Conservation (phyloP, 176 grass and related monocot species). For the Avena insularis region DNA sequence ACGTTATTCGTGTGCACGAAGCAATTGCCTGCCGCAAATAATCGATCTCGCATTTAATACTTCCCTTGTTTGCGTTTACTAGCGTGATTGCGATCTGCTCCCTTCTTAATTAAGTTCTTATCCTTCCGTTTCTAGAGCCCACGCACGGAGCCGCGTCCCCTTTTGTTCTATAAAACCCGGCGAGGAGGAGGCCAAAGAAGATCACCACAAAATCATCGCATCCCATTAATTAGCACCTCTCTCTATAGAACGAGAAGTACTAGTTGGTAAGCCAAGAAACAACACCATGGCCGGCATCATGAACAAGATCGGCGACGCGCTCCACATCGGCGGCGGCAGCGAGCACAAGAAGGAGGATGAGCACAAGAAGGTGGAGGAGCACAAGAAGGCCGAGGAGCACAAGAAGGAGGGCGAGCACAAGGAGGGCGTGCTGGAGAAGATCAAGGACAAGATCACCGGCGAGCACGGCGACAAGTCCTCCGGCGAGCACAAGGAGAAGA, state of each 20-base stretch:
- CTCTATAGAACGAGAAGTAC: background rate
- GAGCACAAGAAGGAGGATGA: constrained; percentile 70
- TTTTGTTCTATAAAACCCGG: constrained; percentile 52
- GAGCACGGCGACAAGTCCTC: constrained; percentile 53
- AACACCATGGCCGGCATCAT: constrained; percentile 82
- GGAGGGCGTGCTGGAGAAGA: constrained; percentile 72
- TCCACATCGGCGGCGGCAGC: constrained; percentile 74
- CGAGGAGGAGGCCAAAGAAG: background rate
- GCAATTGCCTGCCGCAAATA: background rate
- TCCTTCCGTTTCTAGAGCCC: constrained; percentile 46
- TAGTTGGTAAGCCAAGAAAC: background rate
- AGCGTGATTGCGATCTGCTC: constrained; percentile 19
- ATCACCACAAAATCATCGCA: constrained; percentile 43
- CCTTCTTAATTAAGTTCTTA: constrained; percentile 47
- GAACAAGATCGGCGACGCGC: constrained; percentile 85
- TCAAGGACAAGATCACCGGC: constrained; percentile 91
- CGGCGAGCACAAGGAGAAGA: constrained; percentile 67
- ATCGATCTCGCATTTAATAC: background rate
- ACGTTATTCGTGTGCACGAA: background rate
- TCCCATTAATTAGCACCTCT: background rate
- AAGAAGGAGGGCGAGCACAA: constrained; percentile 68
- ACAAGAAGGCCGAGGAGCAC: constrained; percentile 57
- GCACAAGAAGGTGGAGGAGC: constrained; percentile 61
- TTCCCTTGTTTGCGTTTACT: background rate
- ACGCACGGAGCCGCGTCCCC: constrained; percentile 28